Base-by-base conservation (phyloP, 306 rosid genomes). In the Gynostemma pentaphyllum region DNA sequence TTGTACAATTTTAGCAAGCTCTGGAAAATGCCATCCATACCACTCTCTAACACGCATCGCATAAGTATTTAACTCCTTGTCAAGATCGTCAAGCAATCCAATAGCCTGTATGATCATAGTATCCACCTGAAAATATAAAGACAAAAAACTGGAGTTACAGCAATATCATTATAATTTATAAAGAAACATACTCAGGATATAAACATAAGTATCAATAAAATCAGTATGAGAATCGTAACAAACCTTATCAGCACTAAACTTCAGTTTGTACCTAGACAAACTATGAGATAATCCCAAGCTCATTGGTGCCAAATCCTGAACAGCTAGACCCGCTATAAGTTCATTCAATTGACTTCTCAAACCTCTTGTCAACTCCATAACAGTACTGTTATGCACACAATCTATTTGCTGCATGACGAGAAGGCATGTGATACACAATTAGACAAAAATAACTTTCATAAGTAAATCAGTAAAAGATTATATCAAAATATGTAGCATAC, bases 11-110 rank as follows among this genome's bases (percentile, higher is more conserved):
- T 86, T 92, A 18, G 95, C 81, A 41, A 92, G 95, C 80, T 92
- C 98, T 1, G 98, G 98, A 68, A 92, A 92, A 79, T 92, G 98
- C 98, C 98, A 88, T 47, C 99, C 96, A 24, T 86, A 92, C 99
- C 99, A 88, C 79, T 92, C 99, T 36, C 90, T 74, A 72, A 92
- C 98, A 70, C 98, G 89, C 98, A 88, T 88, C 32, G 98, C 98
- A 76, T 88, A 92, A 13, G 96, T 88, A 52, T 92, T 92, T 45
- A 92, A 72, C 76, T 88, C 96, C 79, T 92, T 92, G 70, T 92
- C 98, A 36, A 92, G 95, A 70, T 92, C 98, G 57, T 92, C 98
- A 37, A 92, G 98, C 74, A 92, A 81, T 23, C 98, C 98, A 66
- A 92, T 92, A 67, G 98, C 98, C 76, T 92, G 98, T 50, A 92